phyloP scores from a whole-genome alignment of 768 basidiomycete species.

The Trametes cingulata region DNA sequence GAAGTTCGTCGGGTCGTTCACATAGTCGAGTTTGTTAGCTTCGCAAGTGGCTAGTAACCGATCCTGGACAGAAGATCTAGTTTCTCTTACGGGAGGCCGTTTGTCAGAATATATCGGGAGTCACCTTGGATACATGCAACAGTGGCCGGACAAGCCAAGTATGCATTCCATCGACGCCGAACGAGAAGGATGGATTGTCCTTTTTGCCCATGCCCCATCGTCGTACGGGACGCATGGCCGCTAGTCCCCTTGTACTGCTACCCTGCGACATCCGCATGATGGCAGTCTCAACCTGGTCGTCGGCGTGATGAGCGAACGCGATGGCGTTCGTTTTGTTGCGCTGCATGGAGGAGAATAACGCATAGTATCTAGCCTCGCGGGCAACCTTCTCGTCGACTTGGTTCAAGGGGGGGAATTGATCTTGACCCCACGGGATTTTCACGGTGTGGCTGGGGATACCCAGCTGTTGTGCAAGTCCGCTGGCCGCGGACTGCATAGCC shows the following conservation, averaged over 20 bases:
- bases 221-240: slow-evolving; percentile 66
- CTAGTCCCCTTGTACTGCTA: slow-evolving; percentile 55
- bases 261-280: slow-evolving; percentile 67
- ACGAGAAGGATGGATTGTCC: slow-evolving; percentile 32
- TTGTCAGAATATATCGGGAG: background rate
- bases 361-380: slow-evolving; percentile 49
- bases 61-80: slow-evolving; percentile 46
- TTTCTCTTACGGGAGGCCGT: background rate
- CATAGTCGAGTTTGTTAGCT: slow-evolving; percentile 57
- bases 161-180: slow-evolving; percentile 59
- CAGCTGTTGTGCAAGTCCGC: slow-evolving; percentile 40
- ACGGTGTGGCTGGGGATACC: slow-evolving; percentile 49
- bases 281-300: slow-evolving; percentile 84
- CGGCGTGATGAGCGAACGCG: slow-evolving; percentile 75
- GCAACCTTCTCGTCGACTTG: slow-evolving; percentile 54
- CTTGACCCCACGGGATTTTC: slow-evolving; percentile 58
- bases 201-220: slow-evolving; percentile 77
- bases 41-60: slow-evolving; percentile 81
- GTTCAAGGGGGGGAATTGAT: slow-evolving; percentile 53
- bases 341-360: slow-evolving; percentile 51
- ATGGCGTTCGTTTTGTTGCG: slow-evolving; percentile 40
- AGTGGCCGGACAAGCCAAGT: slow-evolving; percentile 75
- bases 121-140: slow-evolving; percentile 67
- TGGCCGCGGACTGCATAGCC: slow-evolving; percentile 55
- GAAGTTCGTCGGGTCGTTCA: slow-evolving; percentile 71